Base-by-base conservation (phyloP, 768 basidiomycete genomes). In the Trametes coccinea region DNA sequence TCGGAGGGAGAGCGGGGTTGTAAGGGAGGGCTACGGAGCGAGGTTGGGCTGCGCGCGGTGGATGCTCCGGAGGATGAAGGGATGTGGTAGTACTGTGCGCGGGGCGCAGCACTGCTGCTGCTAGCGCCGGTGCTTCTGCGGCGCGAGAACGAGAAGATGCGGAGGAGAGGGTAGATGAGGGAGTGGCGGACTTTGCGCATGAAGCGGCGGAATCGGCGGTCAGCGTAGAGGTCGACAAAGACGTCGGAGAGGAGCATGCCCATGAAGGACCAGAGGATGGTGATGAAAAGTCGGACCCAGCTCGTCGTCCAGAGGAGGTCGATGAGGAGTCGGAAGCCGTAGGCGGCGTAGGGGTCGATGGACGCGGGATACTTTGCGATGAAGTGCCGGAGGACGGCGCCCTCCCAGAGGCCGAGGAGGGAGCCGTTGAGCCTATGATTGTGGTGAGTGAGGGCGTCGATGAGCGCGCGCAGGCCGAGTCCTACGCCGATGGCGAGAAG, bases 331-430 rank as follows among this genome's bases (percentile, higher is more conserved):
- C 90, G 79, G 53, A 90, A 82, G 39, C 75, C 85, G 61, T 84
- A 83, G 13, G 82, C 87, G 56, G 90, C 74, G 72, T 86, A 89
- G 7, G 89, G 89, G 72, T 91, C 89, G 58, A 79, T 77, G 0
- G 89, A 89, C 34, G 69, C 68, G 34, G 88, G 87, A 73, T 80
- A 80, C 70, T 88, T 88, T 62, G 81, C 81, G 64, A 89, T 73
- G 71, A 89, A 90, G 66, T 91, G 90, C 43, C 84, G 82, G 57
- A 90, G 77, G 40, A 90, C 84, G 29, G 88, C 81, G 50, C 90
- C 89, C 73, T 92, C 90, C 88, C 89, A 92, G 17, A 91, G 76
- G 7, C 90, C 90, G 55, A 92, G 78, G 59, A 92, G 79, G 13
- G 86, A 84, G 16, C 86, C 84, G n/a, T 79, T 82, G 56, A 83